Evolutionary conservation across 1,284 basidiomycete genomes (phyloP).

Genomic region (Irpex sp.): DNA sequence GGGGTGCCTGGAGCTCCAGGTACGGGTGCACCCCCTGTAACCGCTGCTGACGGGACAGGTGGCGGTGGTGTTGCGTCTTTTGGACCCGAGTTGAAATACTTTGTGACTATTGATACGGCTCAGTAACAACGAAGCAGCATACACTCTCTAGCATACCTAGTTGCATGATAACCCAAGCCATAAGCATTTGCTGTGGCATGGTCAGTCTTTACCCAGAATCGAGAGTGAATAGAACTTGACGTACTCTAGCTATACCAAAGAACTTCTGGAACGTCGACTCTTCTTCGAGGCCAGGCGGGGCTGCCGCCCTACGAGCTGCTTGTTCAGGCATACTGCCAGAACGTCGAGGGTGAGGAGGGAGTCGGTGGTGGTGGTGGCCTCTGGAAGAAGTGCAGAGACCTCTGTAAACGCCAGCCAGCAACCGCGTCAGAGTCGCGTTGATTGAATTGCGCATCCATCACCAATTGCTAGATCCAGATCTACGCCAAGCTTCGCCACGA

Average conservation of each 20-base stretch:
- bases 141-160: conserved; percentile 41
- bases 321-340: conserved; percentile 22
- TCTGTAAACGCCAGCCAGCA: not conserved
- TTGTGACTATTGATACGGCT: conserved; percentile 33
- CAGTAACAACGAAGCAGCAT: not conserved
- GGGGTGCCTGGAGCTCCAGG: conserved; percentile 25
- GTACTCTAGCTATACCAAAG: conserved; percentile 47
- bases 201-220: not conserved
- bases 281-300: conserved; percentile 18
- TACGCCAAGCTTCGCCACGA: too few species aligned
- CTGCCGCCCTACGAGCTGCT: conserved; percentile 19
- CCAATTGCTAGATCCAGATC: too few species aligned
- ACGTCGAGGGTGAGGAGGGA: not conserved
- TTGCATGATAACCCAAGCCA: conserved; percentile 61
- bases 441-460: too few species aligned
- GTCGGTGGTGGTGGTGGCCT: not conserved
- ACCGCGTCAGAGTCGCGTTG: not conserved
- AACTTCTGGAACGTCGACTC: conserved; percentile 27
- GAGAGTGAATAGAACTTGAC: conserved; percentile 14
- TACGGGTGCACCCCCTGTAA: conserved; percentile 12
- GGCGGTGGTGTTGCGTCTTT: conserved; percentile 28
- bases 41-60: conserved; percentile 26
- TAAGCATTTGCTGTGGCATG: conserved; percentile 53
- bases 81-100: conserved; percentile 34
- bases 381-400: not conserved